Evolutionary conservation across 176 grass and related monocot genomes (phyloP), one percentile per base, ranked within the genome.

Genomic region (Otatea glauca): DNA sequence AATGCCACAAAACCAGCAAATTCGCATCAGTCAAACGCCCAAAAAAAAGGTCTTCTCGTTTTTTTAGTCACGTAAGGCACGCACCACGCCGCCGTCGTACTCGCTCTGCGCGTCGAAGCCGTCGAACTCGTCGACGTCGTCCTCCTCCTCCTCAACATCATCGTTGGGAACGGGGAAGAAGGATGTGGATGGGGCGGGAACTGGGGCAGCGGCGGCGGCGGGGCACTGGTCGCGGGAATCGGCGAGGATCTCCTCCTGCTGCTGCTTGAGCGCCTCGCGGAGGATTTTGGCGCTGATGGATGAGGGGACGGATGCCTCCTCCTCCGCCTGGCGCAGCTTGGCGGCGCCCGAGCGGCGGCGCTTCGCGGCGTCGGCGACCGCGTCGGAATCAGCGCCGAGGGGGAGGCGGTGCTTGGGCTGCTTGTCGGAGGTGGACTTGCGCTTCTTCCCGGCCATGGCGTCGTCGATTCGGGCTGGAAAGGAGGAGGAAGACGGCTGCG

Each of bases 281-380:
- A 98, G 79, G 44, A 97, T 97, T 60, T 93, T 97, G 50, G 95
- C 88, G 73, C 88, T 97, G 59, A 94, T 76, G 70, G 81, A 85
- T 5, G 90, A 88, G 11, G 92, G 90, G 14, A 73, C 25, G n/a
- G 42, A 49, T 10, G 64, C 89, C 88, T 98, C 90, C 62, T 93
- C 87, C 75, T 89, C 89, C 25, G 75, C 75, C 87, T 95, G 93
- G 87, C 90, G 92, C 24, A 85, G 75, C 80, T 98, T 95, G 32
- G 83, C 67, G 17, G 87, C 73, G 16, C 95, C 89, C 6, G 87
- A 37, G 77, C 92, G 92, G 74, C 90, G 92, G 90, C 79, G 90
- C 68, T 93, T 91, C 20, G 87, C 65, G 49, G 83, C 85, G 51
- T 86, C 84, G 71, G 78, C 87, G 10, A 87, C 81, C 18, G 82